Conservation (phyloP, 768 basidiomycete species). For the Mycena galericulata region DNA sequence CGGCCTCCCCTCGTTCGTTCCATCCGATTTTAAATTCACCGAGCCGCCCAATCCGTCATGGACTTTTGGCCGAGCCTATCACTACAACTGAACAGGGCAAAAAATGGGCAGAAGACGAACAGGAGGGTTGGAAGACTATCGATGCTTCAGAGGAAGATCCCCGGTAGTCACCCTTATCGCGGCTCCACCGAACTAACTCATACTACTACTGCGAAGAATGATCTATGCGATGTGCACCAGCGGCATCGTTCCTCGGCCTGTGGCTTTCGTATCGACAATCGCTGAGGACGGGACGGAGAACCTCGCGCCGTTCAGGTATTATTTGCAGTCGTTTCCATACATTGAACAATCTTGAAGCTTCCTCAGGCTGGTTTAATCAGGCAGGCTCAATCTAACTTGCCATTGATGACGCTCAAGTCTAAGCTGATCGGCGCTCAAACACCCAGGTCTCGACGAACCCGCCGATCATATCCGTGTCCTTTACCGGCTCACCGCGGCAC, state of each 20-base stretch:
- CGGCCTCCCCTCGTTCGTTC: conserved; percentile 26
- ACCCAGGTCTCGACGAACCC: conserved; percentile 70
- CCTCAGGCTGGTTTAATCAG: conserved; percentile 59
- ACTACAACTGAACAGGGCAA: conserved; percentile 50
- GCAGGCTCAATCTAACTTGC: conserved; percentile 33
- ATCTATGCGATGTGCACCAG: conserved; percentile 63
- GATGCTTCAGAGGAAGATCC: conserved; percentile 50
- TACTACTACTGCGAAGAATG: conserved; percentile 36
- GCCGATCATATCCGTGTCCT: conserved; percentile 70
- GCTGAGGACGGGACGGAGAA: conserved; percentile 65
- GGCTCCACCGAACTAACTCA: neutral
- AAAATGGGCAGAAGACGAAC: conserved; percentile 58
- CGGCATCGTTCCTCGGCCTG: conserved; percentile 73
- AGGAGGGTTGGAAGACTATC: conserved; percentile 53
- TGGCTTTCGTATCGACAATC: conserved; percentile 77
- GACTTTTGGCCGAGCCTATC: conserved; percentile 50
- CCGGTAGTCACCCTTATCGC: conserved; percentile 41
- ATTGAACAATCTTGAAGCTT: neutral
- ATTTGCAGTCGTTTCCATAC: neutral
- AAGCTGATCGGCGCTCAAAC: too few relatives aligned
- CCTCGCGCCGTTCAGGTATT: conserved; percentile 68
- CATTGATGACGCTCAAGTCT: too few relatives aligned
- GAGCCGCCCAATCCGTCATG: conserved; percentile 54
- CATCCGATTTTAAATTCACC: conserved; percentile 43
- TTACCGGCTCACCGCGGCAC: conserved; percentile 40